phyloP scores from a whole-genome alignment of 768 basidiomycete species.

The Podaxis mareebaensis region DNA sequence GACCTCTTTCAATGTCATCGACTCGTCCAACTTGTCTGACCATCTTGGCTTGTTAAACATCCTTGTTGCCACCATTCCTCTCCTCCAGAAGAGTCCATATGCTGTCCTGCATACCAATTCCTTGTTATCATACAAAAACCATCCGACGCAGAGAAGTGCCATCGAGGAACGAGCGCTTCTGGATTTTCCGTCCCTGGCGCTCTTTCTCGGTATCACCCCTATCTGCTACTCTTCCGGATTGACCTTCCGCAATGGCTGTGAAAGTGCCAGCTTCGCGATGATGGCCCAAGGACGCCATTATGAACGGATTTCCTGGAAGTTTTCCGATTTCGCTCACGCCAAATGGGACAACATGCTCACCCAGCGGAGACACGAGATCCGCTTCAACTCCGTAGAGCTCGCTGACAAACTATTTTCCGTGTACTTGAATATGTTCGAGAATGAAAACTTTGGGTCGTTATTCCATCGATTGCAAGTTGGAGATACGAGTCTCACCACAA shows the following conservation, averaged over 20 bases:
- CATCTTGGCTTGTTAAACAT: constrained; percentile 50
- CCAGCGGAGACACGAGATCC: neutral
- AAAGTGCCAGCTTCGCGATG: neutral
- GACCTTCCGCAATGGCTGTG: constrained; percentile 10
- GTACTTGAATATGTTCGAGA: constrained; percentile 44
- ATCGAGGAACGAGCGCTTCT: constrained; percentile 10
- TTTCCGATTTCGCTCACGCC: constrained; percentile 1
- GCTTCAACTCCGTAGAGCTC: constrained; percentile 26
- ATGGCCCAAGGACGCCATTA: neutral
- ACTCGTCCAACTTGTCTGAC: constrained; percentile 51
- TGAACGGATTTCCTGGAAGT: constrained; percentile 10
- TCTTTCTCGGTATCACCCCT: neutral
- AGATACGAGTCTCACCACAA: constrained; percentile 1
- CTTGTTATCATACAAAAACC: constrained; percentile 26
- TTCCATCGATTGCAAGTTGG: neutral
- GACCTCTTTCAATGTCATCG: constrained; percentile 42
- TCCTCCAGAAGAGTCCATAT: constrained; percentile 32
- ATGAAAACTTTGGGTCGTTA: constrained; percentile 31
- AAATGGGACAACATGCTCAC: neutral
- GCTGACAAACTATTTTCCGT: constrained; percentile 40
- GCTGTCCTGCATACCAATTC: constrained; percentile 44
- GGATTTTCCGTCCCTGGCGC: constrained; percentile 19
- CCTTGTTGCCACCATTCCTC: constrained; percentile 35
- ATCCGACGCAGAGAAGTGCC: constrained; percentile 11
- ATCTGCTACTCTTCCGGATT: constrained; percentile 9